phyloP scores from a whole-genome alignment of 2,329 filamentous ascomycete genomes.

The Hypoxylon rubiginosum region DNA sequence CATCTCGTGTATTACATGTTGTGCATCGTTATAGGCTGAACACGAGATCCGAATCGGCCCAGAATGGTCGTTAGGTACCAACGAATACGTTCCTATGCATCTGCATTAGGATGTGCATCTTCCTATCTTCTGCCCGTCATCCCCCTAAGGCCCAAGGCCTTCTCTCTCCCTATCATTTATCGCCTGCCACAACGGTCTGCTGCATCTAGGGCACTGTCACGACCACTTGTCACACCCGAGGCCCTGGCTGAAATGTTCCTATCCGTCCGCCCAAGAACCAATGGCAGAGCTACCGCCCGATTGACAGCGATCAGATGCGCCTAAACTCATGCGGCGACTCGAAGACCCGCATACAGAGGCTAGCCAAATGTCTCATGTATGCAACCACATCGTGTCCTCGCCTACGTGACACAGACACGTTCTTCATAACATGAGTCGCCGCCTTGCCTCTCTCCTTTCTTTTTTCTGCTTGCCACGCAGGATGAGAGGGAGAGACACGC shows the following conservation, averaged over 20 bases:
- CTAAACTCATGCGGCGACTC: conserved; percentile 39
- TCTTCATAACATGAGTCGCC: conserved; percentile 26
- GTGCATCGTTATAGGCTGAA: conserved; percentile 37
- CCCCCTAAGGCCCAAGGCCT: not conserved
- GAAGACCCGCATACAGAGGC: conserved; percentile 34
- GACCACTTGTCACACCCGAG: conserved; percentile 34
- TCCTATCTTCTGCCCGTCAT: not conserved
- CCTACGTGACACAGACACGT: conserved; percentile 26
- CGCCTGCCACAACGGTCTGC: conserved; percentile 36
- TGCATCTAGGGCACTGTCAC: conserved; percentile 34
- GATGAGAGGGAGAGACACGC: conserved; percentile 29
- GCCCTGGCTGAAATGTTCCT: conserved; percentile 40
- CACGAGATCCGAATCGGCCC: conserved; percentile 34
- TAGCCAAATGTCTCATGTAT: conserved; percentile 36
- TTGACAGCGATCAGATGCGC: conserved; percentile 39
- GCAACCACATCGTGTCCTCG: conserved; percentile 42
- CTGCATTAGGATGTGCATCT: conserved; percentile 19
- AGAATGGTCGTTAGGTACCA: conserved; percentile 8
- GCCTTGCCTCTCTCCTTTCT: conserved; percentile 19
- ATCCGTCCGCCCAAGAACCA: conserved; percentile 40
- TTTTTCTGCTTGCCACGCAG: conserved; percentile 28
- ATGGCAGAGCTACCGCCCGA: conserved; percentile 34
- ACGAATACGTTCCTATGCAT: conserved; percentile 27
- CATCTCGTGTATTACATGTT: conserved; percentile 19
- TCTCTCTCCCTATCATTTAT: conserved; percentile 23